Evolutionary conservation across 768 basidiomycete genomes (phyloP).

Genomic region (Auriscalpium microsporum): DNA sequence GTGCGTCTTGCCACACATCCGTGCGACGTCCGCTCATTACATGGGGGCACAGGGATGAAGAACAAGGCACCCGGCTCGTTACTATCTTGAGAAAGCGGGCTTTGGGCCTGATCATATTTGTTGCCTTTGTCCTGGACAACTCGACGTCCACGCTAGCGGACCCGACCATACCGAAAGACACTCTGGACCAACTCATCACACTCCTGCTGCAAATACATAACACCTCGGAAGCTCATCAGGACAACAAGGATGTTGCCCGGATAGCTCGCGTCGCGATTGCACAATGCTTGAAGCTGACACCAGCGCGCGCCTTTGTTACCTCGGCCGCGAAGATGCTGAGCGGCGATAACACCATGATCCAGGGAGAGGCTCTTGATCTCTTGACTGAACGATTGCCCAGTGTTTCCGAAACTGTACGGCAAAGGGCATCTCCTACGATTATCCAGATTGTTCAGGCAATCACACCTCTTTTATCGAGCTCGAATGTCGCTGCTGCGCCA

Average conservation of each 20-base stretch:
- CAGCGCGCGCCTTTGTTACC: constrained; percentile 60
- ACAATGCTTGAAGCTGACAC: constrained; percentile 47
- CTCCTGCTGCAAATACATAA: constrained; percentile 41
- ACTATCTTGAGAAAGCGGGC: constrained; percentile 49
- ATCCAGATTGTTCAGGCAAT: constrained; percentile 44
- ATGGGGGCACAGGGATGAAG: constrained; percentile 42
- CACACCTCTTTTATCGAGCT: constrained; percentile 35
- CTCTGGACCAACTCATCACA: constrained; percentile 37
- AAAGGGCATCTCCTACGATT: constrained; percentile 39
- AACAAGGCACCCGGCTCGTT: constrained; percentile 38
- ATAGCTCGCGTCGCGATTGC: constrained; percentile 11
- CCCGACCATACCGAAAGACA: constrained; percentile 12
- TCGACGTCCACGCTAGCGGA: constrained; percentile 17
- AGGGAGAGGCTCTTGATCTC: constrained; percentile 61
- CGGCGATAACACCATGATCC: constrained; percentile 31
- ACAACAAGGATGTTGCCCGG: constrained; percentile 2
- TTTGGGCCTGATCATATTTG: constrained; percentile 59
- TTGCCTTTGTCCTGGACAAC: constrained; percentile 41
- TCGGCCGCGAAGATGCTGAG: constrained; percentile 46
- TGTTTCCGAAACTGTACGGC: constrained; percentile 49
- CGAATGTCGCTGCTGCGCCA: constrained; percentile 33
- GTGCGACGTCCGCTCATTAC: not conserved
- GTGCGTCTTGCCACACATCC: constrained; percentile 31
- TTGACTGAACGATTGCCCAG: constrained; percentile 57
- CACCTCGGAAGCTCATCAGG: constrained; percentile 21